These are phyloP conservation scores for Grosmannia penicillata DNA, from an alignment of 2,329 filamentous ascomycete genomes.

Conservation along the genomic window DNA sequence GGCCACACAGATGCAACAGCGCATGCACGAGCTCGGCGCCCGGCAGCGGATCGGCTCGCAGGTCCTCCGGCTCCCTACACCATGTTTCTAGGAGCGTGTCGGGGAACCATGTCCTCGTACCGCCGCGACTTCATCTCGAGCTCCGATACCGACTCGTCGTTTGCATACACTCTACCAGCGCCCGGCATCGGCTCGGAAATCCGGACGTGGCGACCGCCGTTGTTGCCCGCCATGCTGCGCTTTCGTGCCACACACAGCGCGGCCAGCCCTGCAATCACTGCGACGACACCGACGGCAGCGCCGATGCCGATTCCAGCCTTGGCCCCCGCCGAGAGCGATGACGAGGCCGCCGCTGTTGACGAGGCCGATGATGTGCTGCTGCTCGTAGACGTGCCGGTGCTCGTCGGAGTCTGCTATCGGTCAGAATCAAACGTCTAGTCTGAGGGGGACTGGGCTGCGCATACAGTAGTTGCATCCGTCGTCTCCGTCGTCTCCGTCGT, in stretches of 20 bases:
- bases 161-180: constrained; percentile 25
- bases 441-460: too few species aligned
- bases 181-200: constrained; percentile 38
- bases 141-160: constrained; percentile 22
- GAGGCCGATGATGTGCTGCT: neutral
- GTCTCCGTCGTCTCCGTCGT: too few species aligned
- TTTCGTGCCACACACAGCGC: constrained; percentile 7
- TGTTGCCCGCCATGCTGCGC: constrained; percentile 4
- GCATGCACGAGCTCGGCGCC: too few species aligned
- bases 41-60: too few species aligned
- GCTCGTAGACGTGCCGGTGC: neutral
- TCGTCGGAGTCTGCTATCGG: neutral
- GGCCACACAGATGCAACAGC: too few species aligned
- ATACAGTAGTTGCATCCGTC: too few species aligned
- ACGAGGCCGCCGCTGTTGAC: neutral
- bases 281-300: constrained; percentile 7
- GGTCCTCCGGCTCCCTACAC: constrained; percentile 9
- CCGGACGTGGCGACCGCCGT: constrained; percentile 14
- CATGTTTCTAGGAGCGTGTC: constrained; percentile 29
- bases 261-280: constrained; percentile 6
- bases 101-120: constrained; percentile 43
- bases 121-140: constrained; percentile 36
- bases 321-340: constrained; percentile 7
- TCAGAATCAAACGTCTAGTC: too few species aligned
- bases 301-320: constrained; percentile 12